Evolutionary conservation across 2,329 filamentous ascomycete species (phyloP).

Genomic region (Fusarium oligoseptatum): DNA sequence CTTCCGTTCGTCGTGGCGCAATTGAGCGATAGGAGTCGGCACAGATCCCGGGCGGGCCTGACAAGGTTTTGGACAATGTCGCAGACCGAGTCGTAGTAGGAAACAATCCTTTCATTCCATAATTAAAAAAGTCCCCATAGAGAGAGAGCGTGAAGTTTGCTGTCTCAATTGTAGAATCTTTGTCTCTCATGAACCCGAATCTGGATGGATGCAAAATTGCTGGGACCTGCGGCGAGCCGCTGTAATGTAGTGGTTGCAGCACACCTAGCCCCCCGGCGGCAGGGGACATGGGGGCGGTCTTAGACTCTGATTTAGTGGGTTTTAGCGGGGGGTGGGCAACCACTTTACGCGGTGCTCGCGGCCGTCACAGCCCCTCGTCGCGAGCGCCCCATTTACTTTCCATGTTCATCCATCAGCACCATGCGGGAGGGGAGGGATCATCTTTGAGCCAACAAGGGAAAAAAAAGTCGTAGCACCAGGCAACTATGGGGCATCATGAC

Average conservation of each 20-base stretch:
- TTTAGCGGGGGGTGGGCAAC: slow-evolving; percentile 42
- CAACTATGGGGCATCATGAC: slow-evolving; percentile 48
- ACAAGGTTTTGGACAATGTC: neutral
- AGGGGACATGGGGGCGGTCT: slow-evolving; percentile 31
- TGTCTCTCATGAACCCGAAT: slow-evolving; percentile 5
- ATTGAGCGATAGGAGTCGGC: slow-evolving; percentile 30
- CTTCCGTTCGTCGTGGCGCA: slow-evolving; percentile 30
- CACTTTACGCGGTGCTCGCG: slow-evolving; percentile 49
- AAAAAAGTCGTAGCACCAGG: slow-evolving; percentile 46
- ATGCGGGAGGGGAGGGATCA: slow-evolving; percentile 32
- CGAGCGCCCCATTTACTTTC: slow-evolving; percentile 44
- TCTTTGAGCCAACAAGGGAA: slow-evolving; percentile 37
- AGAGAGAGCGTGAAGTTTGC: neutral
- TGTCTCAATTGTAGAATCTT: slow-evolving; percentile 34
- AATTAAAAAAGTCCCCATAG: neutral
- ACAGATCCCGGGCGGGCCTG: neutral
- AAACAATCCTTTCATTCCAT: slow-evolving; percentile 8
- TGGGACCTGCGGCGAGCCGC: slow-evolving; percentile 36
- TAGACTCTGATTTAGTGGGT: slow-evolving; percentile 42
- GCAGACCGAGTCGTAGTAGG: slow-evolving; percentile 10
- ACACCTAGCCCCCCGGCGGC: slow-evolving; percentile 32
- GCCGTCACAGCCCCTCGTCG: slow-evolving; percentile 45
- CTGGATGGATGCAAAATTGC: slow-evolving; percentile 24
- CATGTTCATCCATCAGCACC: slow-evolving; percentile 16
- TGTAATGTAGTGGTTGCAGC: slow-evolving; percentile 39